A percentile compares a stretch with the other conserved stretches of the same genome.
Conservation (phyloP, 805 yeast species). For the Candida nonsorbophila region DNA sequence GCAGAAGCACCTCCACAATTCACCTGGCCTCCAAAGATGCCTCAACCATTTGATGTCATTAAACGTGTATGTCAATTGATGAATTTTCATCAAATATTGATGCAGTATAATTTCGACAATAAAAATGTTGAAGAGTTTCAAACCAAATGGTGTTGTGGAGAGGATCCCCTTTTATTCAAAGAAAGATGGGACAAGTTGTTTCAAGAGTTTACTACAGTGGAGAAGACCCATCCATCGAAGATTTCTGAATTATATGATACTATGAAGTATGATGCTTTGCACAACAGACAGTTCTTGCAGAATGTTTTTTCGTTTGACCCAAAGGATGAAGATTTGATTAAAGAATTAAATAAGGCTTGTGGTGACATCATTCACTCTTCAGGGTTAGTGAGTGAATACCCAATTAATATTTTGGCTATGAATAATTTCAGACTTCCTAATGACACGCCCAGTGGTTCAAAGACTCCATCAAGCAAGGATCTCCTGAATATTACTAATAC, state of each 20-base stretch:
- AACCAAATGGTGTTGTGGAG: conserved; percentile 92
- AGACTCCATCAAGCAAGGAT: conserved; percentile 17
- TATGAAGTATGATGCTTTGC: conserved; percentile 97
- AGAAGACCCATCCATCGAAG: conserved; percentile 95
- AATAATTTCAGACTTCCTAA: conserved; percentile 65
- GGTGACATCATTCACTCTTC: conserved; percentile 43
- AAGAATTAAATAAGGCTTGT: conserved; percentile 32
- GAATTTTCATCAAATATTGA: conserved; percentile 81
- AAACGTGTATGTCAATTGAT: conserved; percentile 91
- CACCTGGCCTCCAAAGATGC: conserved; percentile 98
- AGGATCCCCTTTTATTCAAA: conserved; percentile 81
- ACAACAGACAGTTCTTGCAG: conserved; percentile 84
- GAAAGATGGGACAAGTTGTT: conserved; percentile 98
- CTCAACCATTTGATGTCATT: conserved; percentile 92
- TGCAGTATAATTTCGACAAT: conserved; percentile 72
- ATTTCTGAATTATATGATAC: conserved; percentile 96
- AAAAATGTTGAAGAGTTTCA: conserved; percentile 68
- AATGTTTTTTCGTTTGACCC: conserved; percentile 69
- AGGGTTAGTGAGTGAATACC: conserved; percentile 63
- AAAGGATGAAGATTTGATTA: conserved; percentile 30
- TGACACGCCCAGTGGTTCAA: conserved; percentile 10
- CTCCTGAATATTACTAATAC: conserved; percentile 15
- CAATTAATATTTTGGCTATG: conserved; percentile 70
- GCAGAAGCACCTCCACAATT: conserved; percentile 96
- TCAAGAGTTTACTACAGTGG: conserved; percentile 85